Percentiles rank a stretch among this genome's conserved stretches.
Conservation (phyloP, 2,329 filamentous ascomycete species). For the Beauveria pseudobassiana region DNA sequence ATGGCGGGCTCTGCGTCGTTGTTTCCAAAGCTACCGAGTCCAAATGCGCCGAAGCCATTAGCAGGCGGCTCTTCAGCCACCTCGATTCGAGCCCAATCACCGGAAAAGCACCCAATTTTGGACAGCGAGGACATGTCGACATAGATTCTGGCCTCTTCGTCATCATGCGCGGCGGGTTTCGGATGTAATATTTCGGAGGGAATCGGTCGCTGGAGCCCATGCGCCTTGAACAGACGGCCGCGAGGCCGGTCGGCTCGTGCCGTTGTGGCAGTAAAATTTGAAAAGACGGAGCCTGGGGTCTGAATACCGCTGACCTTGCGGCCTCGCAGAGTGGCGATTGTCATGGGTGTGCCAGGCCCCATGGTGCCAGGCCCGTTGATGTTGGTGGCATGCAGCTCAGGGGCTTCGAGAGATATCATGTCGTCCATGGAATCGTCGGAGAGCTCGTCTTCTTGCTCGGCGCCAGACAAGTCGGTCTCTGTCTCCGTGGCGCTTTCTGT, state of each 20-base stretch:
- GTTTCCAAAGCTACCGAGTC: slow-evolving; percentile 53
- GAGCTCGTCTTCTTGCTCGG: slow-evolving; percentile 62
- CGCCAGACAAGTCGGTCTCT: slow-evolving; percentile 53
- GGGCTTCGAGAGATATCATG: slow-evolving; percentile 82
- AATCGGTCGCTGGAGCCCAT: slow-evolving; percentile 65
- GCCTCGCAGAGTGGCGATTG: slow-evolving; percentile 51
- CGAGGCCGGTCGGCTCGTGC: slow-evolving; percentile 63
- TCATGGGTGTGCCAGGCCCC: slow-evolving; percentile 74
- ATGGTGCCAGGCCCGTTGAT: slow-evolving; percentile 74
- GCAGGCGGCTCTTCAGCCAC: slow-evolving; percentile 63
- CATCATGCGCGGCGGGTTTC: slow-evolving; percentile 66
- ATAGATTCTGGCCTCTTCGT: slow-evolving; percentile 83
- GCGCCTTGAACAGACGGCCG: slow-evolving; percentile 76
- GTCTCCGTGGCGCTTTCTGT: slow-evolving; percentile 54
- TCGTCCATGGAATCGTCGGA: slow-evolving; percentile 91
- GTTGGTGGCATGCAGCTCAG: slow-evolving; percentile 67
- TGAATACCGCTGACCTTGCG: slow-evolving; percentile 61
- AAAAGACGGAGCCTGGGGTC: slow-evolving; percentile 84
- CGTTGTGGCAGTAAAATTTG: slow-evolving; percentile 78
- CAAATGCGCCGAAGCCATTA: slow-evolving; percentile 59
- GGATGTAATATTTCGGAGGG: slow-evolving; percentile 77
- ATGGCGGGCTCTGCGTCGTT: slow-evolving; percentile 49
- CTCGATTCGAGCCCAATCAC: slow-evolving; percentile 90
- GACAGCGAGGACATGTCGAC: slow-evolving; percentile 81
- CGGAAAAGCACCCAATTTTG: slow-evolving; percentile 92